phyloP scores from a whole-genome alignment of 1,139 yeast species.

The Hyphopichia fennica region DNA sequence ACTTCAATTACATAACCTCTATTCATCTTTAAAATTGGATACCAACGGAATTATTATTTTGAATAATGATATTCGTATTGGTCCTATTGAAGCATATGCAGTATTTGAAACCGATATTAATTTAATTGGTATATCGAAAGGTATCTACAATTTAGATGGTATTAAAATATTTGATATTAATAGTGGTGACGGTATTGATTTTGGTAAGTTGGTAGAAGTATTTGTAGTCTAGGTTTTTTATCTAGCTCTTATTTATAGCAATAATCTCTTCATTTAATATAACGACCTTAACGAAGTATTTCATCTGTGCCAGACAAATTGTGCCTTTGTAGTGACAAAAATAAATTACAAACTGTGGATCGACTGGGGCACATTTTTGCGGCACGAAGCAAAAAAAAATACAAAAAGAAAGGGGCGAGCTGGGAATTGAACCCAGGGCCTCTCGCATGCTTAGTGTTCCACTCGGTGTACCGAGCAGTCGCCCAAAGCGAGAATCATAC shows the following conservation, averaged over 20 bases:
- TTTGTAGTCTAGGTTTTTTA: slow-evolving; percentile 42
- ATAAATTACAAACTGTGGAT: no score
- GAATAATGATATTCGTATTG: slow-evolving; percentile 64
- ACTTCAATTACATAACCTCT: slow-evolving; percentile 28
- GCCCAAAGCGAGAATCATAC: slow-evolving; percentile 20
- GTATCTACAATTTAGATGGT: slow-evolving; percentile 66
- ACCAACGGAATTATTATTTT: slow-evolving; percentile 56
- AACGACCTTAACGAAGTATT: no score
- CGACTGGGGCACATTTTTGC: no score
- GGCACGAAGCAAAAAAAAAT: background rate
- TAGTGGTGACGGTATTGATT: slow-evolving; percentile 70
- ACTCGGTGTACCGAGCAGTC: slow-evolving; percentile 7
- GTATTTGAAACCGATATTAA: slow-evolving; percentile 65
- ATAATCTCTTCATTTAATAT: no score
- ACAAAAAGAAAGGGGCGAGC: slow-evolving; percentile 14
- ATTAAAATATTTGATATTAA: slow-evolving; percentile 60
- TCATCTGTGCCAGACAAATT: no score
- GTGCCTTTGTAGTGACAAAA: no score
- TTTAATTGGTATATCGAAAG: slow-evolving; percentile 63
- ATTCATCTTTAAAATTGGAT: slow-evolving; percentile 36
- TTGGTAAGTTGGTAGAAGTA: slow-evolving; percentile 71
- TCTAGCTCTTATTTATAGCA: slow-evolving; percentile 2
- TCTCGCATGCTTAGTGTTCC: slow-evolving; percentile 15
- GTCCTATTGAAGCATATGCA: slow-evolving; percentile 60
- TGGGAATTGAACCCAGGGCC: slow-evolving; percentile 21